These are phyloP conservation scores for Thuidium tamariscinum DNA, from an alignment of 225 moss, liverwort and hornwort genomes.

Conservation along the genomic window DNA sequence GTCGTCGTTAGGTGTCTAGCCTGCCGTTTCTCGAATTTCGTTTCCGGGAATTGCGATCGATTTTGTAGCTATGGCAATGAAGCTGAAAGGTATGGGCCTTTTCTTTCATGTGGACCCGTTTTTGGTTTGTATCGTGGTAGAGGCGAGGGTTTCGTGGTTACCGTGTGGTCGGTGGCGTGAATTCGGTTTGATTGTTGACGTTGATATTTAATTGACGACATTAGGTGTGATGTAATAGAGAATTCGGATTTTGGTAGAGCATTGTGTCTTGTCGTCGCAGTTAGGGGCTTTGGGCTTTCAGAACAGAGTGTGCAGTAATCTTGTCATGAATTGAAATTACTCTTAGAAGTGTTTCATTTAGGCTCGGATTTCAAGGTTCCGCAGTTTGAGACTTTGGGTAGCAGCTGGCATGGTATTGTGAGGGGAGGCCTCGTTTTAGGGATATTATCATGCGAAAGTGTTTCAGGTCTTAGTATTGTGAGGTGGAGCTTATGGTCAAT, in stretches of 20 bases:
- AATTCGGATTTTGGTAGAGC: background rate
- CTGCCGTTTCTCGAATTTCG: background rate
- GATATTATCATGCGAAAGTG: background rate
- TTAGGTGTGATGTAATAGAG: background rate
- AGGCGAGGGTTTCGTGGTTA: background rate
- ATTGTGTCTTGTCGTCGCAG: background rate
- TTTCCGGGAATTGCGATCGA: background rate
- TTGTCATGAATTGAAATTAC: background rate
- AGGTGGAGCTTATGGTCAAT: background rate
- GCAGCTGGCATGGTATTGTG: background rate
- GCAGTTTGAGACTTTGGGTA: background rate
- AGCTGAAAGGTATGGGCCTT: conserved; percentile 3
- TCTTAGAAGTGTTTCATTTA: background rate
- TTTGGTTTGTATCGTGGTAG: background rate
- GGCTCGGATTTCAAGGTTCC: background rate
- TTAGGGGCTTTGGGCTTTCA: background rate
- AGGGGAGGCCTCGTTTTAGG: background rate
- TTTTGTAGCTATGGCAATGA: conserved; percentile 17
- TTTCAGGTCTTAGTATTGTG: background rate
- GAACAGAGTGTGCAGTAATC: background rate
- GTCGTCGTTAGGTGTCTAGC: background rate
- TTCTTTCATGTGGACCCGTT: background rate
- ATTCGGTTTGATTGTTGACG: background rate
- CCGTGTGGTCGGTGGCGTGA: background rate
- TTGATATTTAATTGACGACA: background rate